These are phyloP conservation scores for Thielaviopsis euricoi DNA, from an alignment of 2,329 filamentous ascomycete species.

Conservation along the genomic window DNA sequence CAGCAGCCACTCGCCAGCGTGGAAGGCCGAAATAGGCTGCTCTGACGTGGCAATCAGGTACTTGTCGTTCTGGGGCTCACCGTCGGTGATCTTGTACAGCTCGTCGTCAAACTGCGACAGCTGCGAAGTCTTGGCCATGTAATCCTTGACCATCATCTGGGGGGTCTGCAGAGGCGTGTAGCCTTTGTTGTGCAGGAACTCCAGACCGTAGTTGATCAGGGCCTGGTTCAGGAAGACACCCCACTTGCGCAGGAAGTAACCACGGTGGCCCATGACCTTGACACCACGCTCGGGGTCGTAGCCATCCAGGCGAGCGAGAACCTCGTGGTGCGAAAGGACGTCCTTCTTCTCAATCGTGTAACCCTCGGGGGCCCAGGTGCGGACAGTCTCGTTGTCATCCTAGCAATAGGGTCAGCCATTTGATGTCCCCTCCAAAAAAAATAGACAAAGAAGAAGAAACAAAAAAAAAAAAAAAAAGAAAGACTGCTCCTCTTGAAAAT, in stretches of 20 bases:
- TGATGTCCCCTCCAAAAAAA: neutral
- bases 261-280: constrained; percentile 86
- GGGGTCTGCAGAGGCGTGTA: constrained; percentile 75
- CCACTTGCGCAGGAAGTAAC: constrained; percentile 82
- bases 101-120: constrained; percentile 96
- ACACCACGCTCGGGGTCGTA: constrained; percentile 87
- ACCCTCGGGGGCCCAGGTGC: constrained; percentile 67
- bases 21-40: constrained; percentile 84
- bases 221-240: constrained; percentile 80
- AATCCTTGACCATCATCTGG: constrained; percentile 85
- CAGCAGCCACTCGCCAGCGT: constrained; percentile 85
- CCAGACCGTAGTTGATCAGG: constrained; percentile 83
- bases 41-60: constrained; percentile 67
- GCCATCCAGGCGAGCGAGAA: constrained; percentile 71
- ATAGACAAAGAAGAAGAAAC: too few relatives aligned
- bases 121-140: constrained; percentile 97
- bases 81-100: constrained; percentile 87
- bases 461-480: too few relatives aligned
- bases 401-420: constrained; percentile 14
- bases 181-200: constrained; percentile 68
- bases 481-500: too few relatives aligned
- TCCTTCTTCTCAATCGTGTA: constrained; percentile 58
- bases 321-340: constrained; percentile 83
- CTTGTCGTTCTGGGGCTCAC: constrained; percentile 79
- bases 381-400: constrained; percentile 66